Evolutionary conservation across 2,329 filamentous ascomycete species (phyloP), one percentile per base, ranked within the genome.

Genomic region (Torrubiella hemipterigena): DNA sequence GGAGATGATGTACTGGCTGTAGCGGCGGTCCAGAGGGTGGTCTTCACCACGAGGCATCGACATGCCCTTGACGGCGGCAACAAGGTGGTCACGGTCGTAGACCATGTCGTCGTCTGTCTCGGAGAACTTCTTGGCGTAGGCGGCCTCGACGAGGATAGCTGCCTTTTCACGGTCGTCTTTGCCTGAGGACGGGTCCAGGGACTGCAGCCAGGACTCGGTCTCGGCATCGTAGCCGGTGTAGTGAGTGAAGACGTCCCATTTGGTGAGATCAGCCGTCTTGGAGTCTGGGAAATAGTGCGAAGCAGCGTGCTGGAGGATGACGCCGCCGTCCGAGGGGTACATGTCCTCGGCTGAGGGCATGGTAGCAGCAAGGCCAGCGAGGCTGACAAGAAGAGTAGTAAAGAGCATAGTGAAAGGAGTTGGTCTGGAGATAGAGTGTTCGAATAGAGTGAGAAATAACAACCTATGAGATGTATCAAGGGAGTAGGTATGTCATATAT

Each of bases 1-100:
- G 25, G 25, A 27, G 25, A 27, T 12, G 25, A 27, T 27, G 25
- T 27, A 27, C 25, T 27, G 25, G 25, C 9, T 27, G 14, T n/a
- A 27, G 14, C 25, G 25, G 8, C 6, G 16, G 14, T 27, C 25
- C 11, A 27, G 25, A 16, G 14, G 25, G 14, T 16, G 25, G 14
- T 27, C 25, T 14, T 16, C 14, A 15, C 17, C 25, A 14, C 17
- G 14, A 7, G 25, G 10, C 14, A 16, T 27, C 14, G 16, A n/a
- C n/a, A n/a, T 16, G 14, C 25, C 25, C 10, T 14, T 16, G 14
- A 27, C 25, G 25, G 25, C 25, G 14, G 14, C 25, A 12, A 27
- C 14, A 6, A 27, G 25, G 14, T 14, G 14, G 14, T 27, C 25
- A 14, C 17, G 16, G 14, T 27, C 25, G 13, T 14, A 16, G 14